Evolutionary conservation across 148 eudicot species (phyloP).

Genomic region (Bassia scoparia): DNA sequence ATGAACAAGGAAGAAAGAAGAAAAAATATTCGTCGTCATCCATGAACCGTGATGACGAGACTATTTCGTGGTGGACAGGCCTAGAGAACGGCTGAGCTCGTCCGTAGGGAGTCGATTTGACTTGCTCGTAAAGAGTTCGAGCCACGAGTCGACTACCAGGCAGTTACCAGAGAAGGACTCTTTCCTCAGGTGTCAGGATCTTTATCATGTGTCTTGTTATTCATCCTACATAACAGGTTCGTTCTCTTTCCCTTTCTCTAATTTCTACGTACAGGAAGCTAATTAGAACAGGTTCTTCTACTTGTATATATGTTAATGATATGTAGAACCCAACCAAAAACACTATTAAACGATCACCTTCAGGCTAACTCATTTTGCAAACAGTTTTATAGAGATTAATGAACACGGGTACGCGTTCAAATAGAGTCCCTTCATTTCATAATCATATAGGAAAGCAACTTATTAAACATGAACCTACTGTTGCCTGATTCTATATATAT

Average conservation of each 20-base stretch:
- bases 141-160: slow-evolving; percentile 21
- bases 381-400: no score
- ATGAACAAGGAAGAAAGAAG: no score
- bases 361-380: no score
- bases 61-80: slow-evolving; percentile 36
- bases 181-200: slow-evolving; percentile 47
- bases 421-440: no score
- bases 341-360: no score
- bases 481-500: no score
- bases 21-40: slow-evolving; percentile 17
- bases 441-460: no score
- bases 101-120: slow-evolving; percentile 46
- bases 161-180: slow-evolving; percentile 41
- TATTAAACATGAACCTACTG: no score
- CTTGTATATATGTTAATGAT: background rate
- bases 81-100: slow-evolving; percentile 36
- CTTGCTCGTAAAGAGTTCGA: slow-evolving; percentile 47
- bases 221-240: slow-evolving; percentile 56
- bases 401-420: no score
- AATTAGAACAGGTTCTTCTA: background rate
- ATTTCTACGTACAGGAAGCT: no score
- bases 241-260: background rate
- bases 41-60: slow-evolving; percentile 30
- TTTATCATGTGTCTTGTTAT: slow-evolving; percentile 43
- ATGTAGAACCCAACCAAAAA: no score